Base-by-base conservation (phyloP, 371 early-diverging fungal genomes). In the Rhizopus stolonifer region DNA sequence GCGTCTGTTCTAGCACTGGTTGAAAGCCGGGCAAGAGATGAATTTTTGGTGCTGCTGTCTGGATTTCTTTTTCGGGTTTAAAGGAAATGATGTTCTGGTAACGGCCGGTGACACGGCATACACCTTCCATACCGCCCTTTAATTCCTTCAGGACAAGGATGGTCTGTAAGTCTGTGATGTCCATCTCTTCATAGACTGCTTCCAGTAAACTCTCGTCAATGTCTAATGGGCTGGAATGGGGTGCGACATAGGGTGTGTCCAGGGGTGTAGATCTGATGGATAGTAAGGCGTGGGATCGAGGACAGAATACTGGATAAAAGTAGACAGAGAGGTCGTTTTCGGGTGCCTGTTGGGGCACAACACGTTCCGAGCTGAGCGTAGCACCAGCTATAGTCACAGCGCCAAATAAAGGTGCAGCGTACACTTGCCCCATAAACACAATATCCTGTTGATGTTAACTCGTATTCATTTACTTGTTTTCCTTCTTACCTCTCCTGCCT, bases 211-310 rank as follows among this genome's bases (percentile, higher is more conserved):
- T 33, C 14, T 53, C 46, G 23, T 57, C 58, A 0, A 62, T 33
- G 11, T 44, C 42, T 0, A 25, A 13, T 0, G 54, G 17, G 15
- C 50, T 15, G 3, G 31, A 0, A 13, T 45, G 47, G 0, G 33
- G 8, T 46, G 10, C 10, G 11, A 56, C 33, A 6, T 53, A 42
- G 4, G 58, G 26, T 31, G 13, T 19, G 11, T 56, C 58, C 23
- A 58, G 32, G 14, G 31, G 14, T 11, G n/a, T 29, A 9, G 85
- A 70, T 55, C 70, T 58, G 31, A 85, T 64, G 11, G 70, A 69
- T 21, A 81, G 61, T 10, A 85, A 72, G 23, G 86, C 78, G 40
- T 83, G 81, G 4, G 86, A 74, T 26, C 65, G 73, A 0, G 85
- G 82, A 14, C 86, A 84, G 54, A 75, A 82, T 10, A 80, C 70